Conservation (phyloP, 2,329 filamentous ascomycete genomes). For the Byssothecium circinans region DNA sequence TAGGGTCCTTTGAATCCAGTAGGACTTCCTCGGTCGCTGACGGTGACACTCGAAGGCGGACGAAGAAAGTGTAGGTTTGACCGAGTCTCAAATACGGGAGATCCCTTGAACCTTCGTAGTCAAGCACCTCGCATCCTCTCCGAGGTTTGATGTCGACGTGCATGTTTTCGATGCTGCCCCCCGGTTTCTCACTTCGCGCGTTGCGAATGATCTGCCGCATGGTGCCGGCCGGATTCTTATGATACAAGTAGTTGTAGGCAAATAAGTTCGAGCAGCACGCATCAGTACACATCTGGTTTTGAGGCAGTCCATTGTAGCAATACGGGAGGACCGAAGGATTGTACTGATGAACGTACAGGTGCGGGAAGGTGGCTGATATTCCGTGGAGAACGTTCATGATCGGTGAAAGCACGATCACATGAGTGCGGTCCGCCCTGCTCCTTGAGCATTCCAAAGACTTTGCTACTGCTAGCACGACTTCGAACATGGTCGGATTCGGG, state of each 20-base stretch:
- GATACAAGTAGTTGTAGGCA: slow-evolving; percentile 27
- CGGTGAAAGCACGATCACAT: slow-evolving; percentile 32
- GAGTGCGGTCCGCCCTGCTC: slow-evolving; percentile 22
- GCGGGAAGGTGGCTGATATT: slow-evolving; percentile 23
- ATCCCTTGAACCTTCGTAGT: slow-evolving; percentile 17
- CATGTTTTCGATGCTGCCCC: slow-evolving; percentile 24
- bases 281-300: slow-evolving; percentile 18
- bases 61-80: slow-evolving; percentile 24
- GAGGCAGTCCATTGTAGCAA: slow-evolving; percentile 11
- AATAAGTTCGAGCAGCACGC: slow-evolving; percentile 30
- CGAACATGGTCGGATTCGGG: slow-evolving; percentile 32
- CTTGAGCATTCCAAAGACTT: slow-evolving; percentile 20
- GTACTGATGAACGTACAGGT: slow-evolving; percentile 30
- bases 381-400: slow-evolving; percentile 23
- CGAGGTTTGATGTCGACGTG: slow-evolving; percentile 24
- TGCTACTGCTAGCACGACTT: slow-evolving; percentile 28
- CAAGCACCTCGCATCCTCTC: slow-evolving; percentile 29
- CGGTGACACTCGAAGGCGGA: slow-evolving; percentile 20
- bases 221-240: slow-evolving; percentile 22
- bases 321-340: slow-evolving; percentile 31
- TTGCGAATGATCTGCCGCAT: slow-evolving; percentile 30
- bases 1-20: slow-evolving; percentile 20
- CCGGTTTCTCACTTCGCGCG: slow-evolving; percentile 25
- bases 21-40: slow-evolving; percentile 18
- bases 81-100: slow-evolving; percentile 27